Evolutionary conservation across 2,329 filamentous ascomycete genomes (phyloP), one percentile per base, ranked within the genome.

Genomic region (Ascochyta rabiei): DNA sequence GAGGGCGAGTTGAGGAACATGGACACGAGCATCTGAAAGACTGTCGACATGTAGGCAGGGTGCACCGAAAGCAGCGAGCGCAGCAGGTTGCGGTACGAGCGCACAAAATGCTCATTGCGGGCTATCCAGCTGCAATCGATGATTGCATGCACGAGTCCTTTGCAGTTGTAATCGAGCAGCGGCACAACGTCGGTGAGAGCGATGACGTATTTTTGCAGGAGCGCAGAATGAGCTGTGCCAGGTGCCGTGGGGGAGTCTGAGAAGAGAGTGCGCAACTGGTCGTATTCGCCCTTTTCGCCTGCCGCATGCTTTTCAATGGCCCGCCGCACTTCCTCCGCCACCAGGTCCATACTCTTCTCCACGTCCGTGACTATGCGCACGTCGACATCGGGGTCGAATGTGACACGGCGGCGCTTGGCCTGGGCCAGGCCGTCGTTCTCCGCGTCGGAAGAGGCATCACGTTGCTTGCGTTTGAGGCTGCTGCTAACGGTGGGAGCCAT

Each of bases 1-100:
- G 73, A 86, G 62, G 78, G 88, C 77, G 84, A 64, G 56, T 80
- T 84, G 53, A 84, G 82, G 68, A 99, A 90, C 71, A 91, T 88
- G 56, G 86, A 84, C 50, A 96, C 87, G 56, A 98, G 82, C 85
- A 91, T 93, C 53, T 86, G 82, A 53, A 97, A 82, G 34, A 96
- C 87, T 18, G 85, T 81, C 19, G 82, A 83, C 30, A 96, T 84
- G 75, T 91, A 96, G 13, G 85, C 87, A 39, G 90, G 88, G 68
- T 97, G 91, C 0, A 92, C 89, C 56, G 90, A 96, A 47, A 92
- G 86, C 40, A 99, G 79, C 45, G 82, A 82, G 23, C 81, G 81
- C 44, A 88, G 66, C 54, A 87, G 83, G 35, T 81, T 76, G 49
- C 81, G 78, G 71, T 82, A 88, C 6, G 83, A 72, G 55, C 78